Conservation (phyloP, 148 eudicot species). For the Cornus florida region DNA sequence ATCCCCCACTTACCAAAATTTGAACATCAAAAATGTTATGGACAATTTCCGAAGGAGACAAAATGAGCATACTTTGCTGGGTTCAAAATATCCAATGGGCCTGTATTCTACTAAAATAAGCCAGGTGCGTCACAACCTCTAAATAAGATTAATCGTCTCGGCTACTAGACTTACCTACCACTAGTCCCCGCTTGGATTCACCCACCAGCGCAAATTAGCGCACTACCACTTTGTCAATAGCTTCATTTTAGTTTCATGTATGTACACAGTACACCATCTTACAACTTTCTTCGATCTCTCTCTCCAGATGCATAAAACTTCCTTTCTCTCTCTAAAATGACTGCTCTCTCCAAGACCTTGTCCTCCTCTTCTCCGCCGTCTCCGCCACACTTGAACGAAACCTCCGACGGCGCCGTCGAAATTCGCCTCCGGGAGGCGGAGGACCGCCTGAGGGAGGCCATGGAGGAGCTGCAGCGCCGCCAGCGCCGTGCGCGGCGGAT, state of each 20-base stretch:
- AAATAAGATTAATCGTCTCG: no score
- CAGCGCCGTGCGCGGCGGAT: constrained; percentile 40
- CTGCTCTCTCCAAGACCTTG: constrained; percentile 10
- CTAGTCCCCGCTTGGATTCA: no score
- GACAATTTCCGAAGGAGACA: no score
- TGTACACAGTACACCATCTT: not conserved
- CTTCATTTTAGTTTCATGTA: not conserved
- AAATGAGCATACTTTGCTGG: no score
- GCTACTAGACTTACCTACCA: no score
- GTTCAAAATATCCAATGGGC: no score
- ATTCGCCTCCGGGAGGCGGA: constrained; percentile 84
- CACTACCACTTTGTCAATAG: no score
- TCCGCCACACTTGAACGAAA: constrained; percentile 22
- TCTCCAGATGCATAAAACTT: not conserved
- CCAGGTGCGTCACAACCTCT: no score
- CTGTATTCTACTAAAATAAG: no score
- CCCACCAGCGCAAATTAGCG: no score
- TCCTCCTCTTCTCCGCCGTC: constrained; percentile 22
- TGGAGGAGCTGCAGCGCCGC: constrained; percentile 79
- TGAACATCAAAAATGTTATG: no score
- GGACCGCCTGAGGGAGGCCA: constrained; percentile 79
- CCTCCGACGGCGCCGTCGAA: constrained; percentile 55
- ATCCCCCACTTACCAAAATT: no score
- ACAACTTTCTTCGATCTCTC: not conserved
- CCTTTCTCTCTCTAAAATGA: constrained; percentile 16